A percentile compares a stretch with the other conserved stretches of the same genome.
phyloP scores from a whole-genome alignment of 1,284 basidiomycete genomes.

The Sanghuangporus weigelae region DNA sequence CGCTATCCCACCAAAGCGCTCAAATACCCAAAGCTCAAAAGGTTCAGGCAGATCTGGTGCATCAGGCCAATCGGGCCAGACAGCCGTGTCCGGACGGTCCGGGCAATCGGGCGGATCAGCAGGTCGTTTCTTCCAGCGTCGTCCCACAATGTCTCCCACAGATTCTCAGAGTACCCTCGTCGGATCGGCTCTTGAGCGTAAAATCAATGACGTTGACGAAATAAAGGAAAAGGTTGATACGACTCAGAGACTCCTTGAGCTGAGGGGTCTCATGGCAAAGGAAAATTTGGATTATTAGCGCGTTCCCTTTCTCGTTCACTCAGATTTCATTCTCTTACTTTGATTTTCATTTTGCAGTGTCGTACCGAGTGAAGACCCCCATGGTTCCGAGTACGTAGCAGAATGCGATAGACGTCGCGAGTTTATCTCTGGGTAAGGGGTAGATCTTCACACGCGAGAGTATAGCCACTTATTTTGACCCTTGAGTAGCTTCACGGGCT shows the following conservation, averaged over 20 bases:
- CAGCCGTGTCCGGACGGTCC: not conserved
- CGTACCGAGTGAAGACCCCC: conserved; percentile 83
- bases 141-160: conserved; percentile 42
- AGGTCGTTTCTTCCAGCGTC: not conserved
- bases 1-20: conserved; percentile 6
- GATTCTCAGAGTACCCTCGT: conserved; percentile 69
- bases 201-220: conserved; percentile 56
- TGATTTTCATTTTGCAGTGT: conserved; percentile 35
- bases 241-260: conserved; percentile 52
- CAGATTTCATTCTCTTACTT: not conserved
- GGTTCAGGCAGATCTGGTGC: conserved; percentile 4
- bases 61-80: conserved; percentile 4
- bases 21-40: conserved; percentile 15
- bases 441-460: conserved; percentile 5
- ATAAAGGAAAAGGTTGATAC: conserved; percentile 49
- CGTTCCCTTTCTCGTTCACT: conserved; percentile 29
- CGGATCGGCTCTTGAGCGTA: conserved; percentile 63
- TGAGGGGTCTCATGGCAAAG: conserved; percentile 68
- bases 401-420: conserved; percentile 76
- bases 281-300: conserved; percentile 84
- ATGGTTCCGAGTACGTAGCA: conserved; percentile 85
- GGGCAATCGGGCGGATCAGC: not conserved
- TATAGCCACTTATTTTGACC: conserved; percentile 9
- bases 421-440: conserved; percentile 70
- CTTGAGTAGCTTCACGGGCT: conserved; percentile 69